These are phyloP conservation scores for Aspergillus bridgeri DNA, from an alignment of 495 filamentous ascomycete species.

Conservation along the genomic window DNA sequence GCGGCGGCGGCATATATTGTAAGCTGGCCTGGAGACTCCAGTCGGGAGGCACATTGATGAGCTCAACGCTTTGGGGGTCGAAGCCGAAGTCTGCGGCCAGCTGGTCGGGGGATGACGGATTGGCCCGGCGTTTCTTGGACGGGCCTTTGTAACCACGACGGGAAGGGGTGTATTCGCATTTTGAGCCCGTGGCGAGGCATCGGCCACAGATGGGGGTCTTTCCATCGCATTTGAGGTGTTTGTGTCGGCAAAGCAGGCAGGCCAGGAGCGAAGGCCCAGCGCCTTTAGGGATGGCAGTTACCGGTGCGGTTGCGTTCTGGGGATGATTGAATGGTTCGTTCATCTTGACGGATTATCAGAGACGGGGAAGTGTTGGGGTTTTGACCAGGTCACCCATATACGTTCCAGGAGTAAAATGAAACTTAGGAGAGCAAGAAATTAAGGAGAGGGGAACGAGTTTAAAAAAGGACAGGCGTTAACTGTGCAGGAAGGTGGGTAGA, in stretches of 20 bases:
- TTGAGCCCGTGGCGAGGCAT: constrained; percentile 28
- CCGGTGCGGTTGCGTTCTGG: constrained; percentile 2
- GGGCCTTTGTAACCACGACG: constrained; percentile 47
- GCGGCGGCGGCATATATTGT: constrained; percentile 25
- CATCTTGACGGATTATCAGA: constrained; percentile 11
- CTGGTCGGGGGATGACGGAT: constrained; percentile 32
- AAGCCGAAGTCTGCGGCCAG: constrained; percentile 22
- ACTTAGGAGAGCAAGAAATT: not conserved
- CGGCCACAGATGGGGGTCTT: constrained; percentile 42
- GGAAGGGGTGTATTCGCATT: constrained; percentile 46
- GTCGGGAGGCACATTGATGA: constrained; percentile 27
- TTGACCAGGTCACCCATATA: not conserved
- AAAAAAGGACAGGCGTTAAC: not conserved
- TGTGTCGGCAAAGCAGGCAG: constrained; percentile 55
- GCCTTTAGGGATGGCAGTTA: constrained; percentile 10
- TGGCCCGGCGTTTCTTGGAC: constrained; percentile 45
- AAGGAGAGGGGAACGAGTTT: not conserved
- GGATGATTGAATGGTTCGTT: constrained; percentile 17
- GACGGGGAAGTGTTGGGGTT: not conserved
- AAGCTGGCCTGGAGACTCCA: constrained; percentile 28
- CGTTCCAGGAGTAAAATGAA: not conserved
- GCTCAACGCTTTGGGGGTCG: constrained; percentile 14
- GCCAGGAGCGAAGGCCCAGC: constrained; percentile 46
- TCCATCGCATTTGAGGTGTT: constrained; percentile 56
- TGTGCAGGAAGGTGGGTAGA: not conserved